These are phyloP conservation scores for Lavandula angustifolia DNA, from an alignment of 257 asterid genomes.

Conservation along the genomic window DNA sequence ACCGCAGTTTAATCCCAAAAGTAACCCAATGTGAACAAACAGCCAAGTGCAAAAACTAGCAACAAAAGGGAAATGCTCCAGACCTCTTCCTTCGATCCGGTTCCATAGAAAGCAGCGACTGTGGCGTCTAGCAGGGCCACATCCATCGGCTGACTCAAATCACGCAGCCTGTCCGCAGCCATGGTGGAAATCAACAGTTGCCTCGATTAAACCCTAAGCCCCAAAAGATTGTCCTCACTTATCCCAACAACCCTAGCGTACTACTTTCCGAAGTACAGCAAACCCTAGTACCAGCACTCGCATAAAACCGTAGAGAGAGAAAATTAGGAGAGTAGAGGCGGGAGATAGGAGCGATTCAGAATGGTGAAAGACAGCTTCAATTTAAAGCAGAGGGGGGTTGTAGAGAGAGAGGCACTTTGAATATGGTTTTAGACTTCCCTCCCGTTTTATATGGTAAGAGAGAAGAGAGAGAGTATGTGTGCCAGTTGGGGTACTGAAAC, in stretches of 20 bases:
- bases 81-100: slow-evolving; percentile 99
- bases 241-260: slow-evolving; percentile 42
- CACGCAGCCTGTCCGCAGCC: slow-evolving; percentile 89
- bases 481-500: background rate
- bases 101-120: slow-evolving; percentile 88
- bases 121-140: slow-evolving; percentile 89
- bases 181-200: slow-evolving; percentile 40
- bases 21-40: background rate
- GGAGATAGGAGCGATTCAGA: slow-evolving; percentile 25
- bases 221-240: background rate
- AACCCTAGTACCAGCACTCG: slow-evolving; percentile 32
- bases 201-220: slow-evolving; percentile 46
- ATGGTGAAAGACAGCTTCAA: slow-evolving; percentile 55
- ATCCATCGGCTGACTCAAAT: slow-evolving; percentile 88
- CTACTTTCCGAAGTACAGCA: slow-evolving; percentile 15
- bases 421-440: slow-evolving; percentile 39
- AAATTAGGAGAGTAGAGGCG: background rate
- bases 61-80: slow-evolving; percentile 13
- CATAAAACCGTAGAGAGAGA: background rate
- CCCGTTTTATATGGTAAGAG: slow-evolving; percentile 34
- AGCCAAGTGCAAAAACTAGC: background rate
- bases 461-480: background rate
- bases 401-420: slow-evolving; percentile 50
- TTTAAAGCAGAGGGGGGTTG: slow-evolving; percentile 49
- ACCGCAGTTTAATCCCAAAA: slow-evolving; percentile 17